A percentile compares a stretch with the other conserved stretches of the same genome.
These are phyloP conservation scores for Neurospora sp. DNA, from an alignment of 495 filamentous ascomycete genomes.

Conservation along the genomic window DNA sequence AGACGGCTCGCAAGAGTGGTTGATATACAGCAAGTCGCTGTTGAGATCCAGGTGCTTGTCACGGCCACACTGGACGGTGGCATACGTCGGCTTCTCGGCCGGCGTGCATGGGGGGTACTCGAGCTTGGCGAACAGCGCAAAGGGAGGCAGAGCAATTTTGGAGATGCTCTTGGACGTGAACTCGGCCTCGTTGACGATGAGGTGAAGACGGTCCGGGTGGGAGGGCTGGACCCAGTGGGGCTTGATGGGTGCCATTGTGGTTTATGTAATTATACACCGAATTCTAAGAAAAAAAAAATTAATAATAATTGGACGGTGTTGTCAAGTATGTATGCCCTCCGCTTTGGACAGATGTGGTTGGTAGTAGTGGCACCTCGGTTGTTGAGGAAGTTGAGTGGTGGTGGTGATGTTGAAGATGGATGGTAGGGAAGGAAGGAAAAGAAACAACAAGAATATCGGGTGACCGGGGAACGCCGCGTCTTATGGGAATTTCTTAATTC, in stretches of 20 bases:
- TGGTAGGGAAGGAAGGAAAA: neutral
- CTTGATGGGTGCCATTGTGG: constrained; percentile 35
- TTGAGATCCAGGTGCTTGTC: constrained; percentile 63
- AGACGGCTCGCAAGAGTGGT: constrained; percentile 61
- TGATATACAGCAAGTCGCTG: constrained; percentile 64
- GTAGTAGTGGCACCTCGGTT: neutral
- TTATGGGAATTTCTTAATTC: neutral
- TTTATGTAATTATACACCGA: neutral
- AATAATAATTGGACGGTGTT: neutral
- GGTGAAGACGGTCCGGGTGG: constrained; percentile 40
- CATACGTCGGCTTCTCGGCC: constrained; percentile 48
- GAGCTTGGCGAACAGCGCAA: constrained; percentile 46
- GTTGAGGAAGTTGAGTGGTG: neutral
- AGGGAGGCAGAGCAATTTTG: constrained; percentile 50
- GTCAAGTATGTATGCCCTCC: neutral
- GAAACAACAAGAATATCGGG: neutral
- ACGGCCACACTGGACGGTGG: constrained; percentile 54
- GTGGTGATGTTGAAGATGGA: neutral
- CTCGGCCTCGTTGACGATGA: constrained; percentile 36
- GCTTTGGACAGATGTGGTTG: neutral
- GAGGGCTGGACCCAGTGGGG: constrained; percentile 45
- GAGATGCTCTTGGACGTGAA: constrained; percentile 56
- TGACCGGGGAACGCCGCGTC: neutral
- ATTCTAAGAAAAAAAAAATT: neutral
- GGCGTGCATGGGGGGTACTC: constrained; percentile 44